phyloP scores from a whole-genome alignment of 306 rosid genomes.

The Acacia confusa region DNA sequence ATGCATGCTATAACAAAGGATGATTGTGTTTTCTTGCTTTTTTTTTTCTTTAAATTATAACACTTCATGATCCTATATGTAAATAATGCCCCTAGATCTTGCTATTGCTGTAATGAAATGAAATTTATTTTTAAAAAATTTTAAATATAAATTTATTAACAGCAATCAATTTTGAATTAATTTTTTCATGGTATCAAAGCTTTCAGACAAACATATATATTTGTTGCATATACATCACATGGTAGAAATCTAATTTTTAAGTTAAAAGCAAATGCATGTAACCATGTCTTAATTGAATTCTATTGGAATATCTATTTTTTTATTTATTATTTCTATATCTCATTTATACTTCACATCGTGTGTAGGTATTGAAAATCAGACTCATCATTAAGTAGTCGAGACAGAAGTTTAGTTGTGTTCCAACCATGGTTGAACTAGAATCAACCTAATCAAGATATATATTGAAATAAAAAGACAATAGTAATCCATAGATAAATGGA shows the following conservation, averaged over 20 bases:
- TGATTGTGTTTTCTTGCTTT: slow-evolving; percentile 76
- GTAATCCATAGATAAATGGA: too few relatives aligned
- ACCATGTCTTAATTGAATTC: neutral
- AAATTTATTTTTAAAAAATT: slow-evolving; percentile 27
- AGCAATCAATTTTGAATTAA: neutral
- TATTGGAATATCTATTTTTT: neutral
- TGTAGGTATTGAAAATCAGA: too few relatives aligned
- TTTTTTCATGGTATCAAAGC: too few relatives aligned
- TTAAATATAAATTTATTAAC: too few relatives aligned
- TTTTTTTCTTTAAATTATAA: slow-evolving; percentile 49
- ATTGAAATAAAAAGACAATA: too few relatives aligned
- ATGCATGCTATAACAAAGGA: slow-evolving; percentile 9
- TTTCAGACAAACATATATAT: neutral
- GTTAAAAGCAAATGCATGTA: neutral
- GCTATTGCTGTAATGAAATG: slow-evolving; percentile 37
- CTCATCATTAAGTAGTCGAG: too few relatives aligned
- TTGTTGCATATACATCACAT: neutral
- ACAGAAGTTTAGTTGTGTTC: too few relatives aligned
- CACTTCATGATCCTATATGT: neutral
- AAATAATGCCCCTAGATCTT: neutral
- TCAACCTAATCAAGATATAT: too few relatives aligned
- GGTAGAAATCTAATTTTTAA: neutral
- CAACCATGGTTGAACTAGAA: too few relatives aligned
- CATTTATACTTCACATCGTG: too few relatives aligned
- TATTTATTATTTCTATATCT: neutral